Base-by-base conservation (phyloP, 208 protist species). In the Trypanosoma rangeli region DNA sequence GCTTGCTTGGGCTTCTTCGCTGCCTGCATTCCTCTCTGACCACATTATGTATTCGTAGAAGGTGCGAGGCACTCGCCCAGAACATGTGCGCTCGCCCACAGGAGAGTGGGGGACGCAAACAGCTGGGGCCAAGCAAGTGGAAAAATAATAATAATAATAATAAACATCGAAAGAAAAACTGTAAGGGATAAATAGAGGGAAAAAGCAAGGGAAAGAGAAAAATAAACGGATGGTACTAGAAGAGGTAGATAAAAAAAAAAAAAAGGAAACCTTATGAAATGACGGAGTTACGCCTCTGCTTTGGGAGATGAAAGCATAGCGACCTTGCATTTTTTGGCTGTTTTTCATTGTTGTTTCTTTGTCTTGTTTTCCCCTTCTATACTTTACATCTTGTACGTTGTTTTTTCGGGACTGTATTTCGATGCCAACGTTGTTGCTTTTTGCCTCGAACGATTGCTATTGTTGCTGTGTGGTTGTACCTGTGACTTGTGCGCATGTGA, bases 111-210 rank as follows among this genome's bases (percentile, higher is more conserved):
- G 42, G 15, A 46, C 3, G 42, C 7, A 46, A 46, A 16, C 42
- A 5, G 42, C 42, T 3, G 42, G 3, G 42, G 42, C 1, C 13
- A 18, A 1, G 3, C 13, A 46, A 46, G 42, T 1, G 13, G 13
- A 46, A 10, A 46, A 10, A 46, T 18, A 46, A 46, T 15, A 46
- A 18, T 20, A 46, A 53, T 9, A 53, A 53, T 1, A 53, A 53
- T 53, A 4, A 71, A 66, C 18, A 72, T 35, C 13, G 22, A 63
- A 62, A 59, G 71, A 35, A 62, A 49, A 70, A 57, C 29, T n/a
- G 35, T n/a, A 10, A 20, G 57, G 9, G 4, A 22, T 22, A 46
- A 70, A 16, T 63, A 56, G 44, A 12, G 28, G 44, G 37, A 29
- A 26, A 35, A 70, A 59, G 50, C 48, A 42, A 3, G 18, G 28